Evolutionary conservation across 2,329 filamentous ascomycete genomes (phyloP), one percentile per base, ranked within the genome.

Genomic region (Phoma sp.): DNA sequence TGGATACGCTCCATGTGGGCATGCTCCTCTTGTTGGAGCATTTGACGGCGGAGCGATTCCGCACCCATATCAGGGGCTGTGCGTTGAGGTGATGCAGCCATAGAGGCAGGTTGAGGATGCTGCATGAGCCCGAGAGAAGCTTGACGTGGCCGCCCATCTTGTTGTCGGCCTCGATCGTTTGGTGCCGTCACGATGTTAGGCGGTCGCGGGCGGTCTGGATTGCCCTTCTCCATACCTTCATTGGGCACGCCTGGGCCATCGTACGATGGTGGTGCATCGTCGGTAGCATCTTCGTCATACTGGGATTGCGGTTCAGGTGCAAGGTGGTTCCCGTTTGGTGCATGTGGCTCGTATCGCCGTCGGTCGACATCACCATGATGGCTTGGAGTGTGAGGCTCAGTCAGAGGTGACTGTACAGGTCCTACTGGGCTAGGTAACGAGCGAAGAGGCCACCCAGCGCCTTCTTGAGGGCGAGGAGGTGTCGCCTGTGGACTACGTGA

Each of bases 81-180:
- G 41, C 70, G 71, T 32, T 71, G 67, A 9, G 73, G 73, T 1
- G 71, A 74, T n/a, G 73, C 73, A 17, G 73, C 72, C 73, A 75
- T 75, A 6, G 72, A 72, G 7, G 73, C 70, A n/a, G 73, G 73
- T 40, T 74, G 72, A 10, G 73, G 73, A 43, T 75, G 73, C 46
- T 74, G 71, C 19, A 75, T 61, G n/a, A 74, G 65, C 6, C 64
- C 67, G 8, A 74, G 60, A 1, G 71, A 74, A 12, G 65, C 44
- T 51, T 75, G 72, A 29, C 72, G 71, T 32, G 61, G 65, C 29
- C 72, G 67, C 15, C 58, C 35, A 25, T 69, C 61, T n/a, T 62
- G 60, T 12, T 54, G 62, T 12, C 50, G 44, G 21, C 38, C 43
- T 15, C 36, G 9, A 2, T 63, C 51, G 19, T 7, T 40, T 12